phyloP scores from a whole-genome alignment of 306 rosid species.

The Casuarina equisetifolia region DNA sequence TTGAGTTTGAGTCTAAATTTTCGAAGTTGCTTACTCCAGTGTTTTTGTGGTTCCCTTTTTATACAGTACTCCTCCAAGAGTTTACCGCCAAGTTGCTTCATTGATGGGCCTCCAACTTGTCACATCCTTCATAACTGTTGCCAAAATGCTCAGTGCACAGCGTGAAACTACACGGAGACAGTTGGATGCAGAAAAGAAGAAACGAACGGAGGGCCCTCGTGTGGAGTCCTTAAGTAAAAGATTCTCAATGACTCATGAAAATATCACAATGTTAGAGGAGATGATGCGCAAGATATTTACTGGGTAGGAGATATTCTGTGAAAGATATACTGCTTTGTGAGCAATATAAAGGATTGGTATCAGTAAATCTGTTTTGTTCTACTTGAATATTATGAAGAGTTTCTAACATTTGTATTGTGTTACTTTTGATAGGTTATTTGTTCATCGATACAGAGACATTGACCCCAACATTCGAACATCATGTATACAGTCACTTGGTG shows the following conservation, averaged over 20 bases:
- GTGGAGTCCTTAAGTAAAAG: slow-evolving; percentile 87
- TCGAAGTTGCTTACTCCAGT: slow-evolving; percentile 24
- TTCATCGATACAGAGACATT: slow-evolving; percentile 95
- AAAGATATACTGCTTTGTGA: slow-evolving; percentile 18
- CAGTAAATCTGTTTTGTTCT: slow-evolving; percentile 2
- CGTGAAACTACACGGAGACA: slow-evolving; percentile 96
- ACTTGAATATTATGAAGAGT: slow-evolving; percentile 22
- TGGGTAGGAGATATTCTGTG: slow-evolving; percentile 60
- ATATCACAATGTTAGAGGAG: slow-evolving; percentile 82
- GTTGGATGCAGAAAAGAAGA: slow-evolving; percentile 96
- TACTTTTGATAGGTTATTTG: slow-evolving; percentile 78
- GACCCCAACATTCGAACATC: slow-evolving; percentile 86
- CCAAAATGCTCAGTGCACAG: slow-evolving; percentile 82
- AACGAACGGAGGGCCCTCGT: slow-evolving; percentile 86
- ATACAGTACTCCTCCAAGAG: slow-evolving; percentile 95
- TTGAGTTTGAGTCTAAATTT: slow-evolving; percentile 12
- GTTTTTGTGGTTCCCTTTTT: slow-evolving; percentile 24
- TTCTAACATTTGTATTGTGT: slow-evolving; percentile 29
- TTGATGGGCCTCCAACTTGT: slow-evolving; percentile 93
- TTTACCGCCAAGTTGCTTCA: slow-evolving; percentile 93
- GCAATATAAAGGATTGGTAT: slow-evolving; percentile 10
- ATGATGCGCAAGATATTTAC: slow-evolving; percentile 97
- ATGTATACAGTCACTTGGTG: slow-evolving; percentile 90
- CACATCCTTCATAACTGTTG: slow-evolving; percentile 78
- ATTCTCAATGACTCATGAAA: slow-evolving; percentile 78